These are phyloP conservation scores for Lunularia cruciata DNA, from an alignment of 225 moss, liverwort and hornwort species.

Conservation along the genomic window DNA sequence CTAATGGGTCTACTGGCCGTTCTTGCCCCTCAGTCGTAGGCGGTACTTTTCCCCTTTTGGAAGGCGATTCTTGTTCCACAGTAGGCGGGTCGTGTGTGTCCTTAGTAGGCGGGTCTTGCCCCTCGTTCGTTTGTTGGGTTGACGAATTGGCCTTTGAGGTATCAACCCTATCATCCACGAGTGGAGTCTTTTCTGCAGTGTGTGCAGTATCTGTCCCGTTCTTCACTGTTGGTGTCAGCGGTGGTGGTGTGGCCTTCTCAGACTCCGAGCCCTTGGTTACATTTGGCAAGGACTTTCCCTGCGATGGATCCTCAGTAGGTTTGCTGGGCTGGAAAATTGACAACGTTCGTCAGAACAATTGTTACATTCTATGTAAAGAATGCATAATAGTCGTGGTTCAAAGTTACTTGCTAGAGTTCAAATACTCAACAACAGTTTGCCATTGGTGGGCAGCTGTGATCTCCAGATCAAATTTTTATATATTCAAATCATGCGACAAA, in stretches of 20 bases:
- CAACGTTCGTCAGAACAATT: background rate
- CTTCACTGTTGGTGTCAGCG: too few species aligned
- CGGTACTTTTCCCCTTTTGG: background rate
- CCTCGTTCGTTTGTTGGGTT: background rate
- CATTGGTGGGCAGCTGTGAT: background rate
- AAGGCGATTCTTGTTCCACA: background rate
- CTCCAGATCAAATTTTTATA: too few species aligned
- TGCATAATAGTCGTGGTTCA: background rate
- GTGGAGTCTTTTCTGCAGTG: background rate
- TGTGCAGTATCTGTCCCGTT: background rate
- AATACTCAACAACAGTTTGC: background rate
- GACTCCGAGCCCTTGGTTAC: background rate
- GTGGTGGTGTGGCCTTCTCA: background rate
- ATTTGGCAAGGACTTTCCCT: background rate
- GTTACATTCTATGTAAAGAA: background rate
- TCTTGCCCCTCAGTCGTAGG: background rate
- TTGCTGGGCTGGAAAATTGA: background rate
- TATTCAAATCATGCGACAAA: too few species aligned
- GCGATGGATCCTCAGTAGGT: background rate
- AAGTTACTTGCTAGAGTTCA: background rate
- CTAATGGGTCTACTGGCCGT: background rate
- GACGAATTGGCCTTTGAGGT: slow-evolving; percentile 1
- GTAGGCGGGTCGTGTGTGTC: background rate
- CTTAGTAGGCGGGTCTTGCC: too few species aligned
- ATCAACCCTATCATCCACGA: background rate